These are phyloP conservation scores for Ogataea henricii DNA, from an alignment of 805 yeast genomes.

Conservation along the genomic window DNA sequence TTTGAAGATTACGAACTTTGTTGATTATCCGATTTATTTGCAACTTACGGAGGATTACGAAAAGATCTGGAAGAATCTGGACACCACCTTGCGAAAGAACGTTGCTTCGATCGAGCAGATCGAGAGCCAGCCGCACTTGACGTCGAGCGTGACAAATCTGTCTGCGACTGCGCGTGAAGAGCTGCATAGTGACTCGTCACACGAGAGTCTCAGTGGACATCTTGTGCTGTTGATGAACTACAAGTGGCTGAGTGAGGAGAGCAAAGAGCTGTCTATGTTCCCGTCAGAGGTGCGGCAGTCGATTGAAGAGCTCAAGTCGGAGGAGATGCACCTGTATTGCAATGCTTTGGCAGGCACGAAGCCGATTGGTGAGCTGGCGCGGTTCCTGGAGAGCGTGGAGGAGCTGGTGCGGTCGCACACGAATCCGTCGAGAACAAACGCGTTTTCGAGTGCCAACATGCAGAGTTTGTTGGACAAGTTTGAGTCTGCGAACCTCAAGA, in stretches of 20 bases:
- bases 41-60: conserved; percentile 23
- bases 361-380: conserved; percentile 66
- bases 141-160: conserved; percentile 10
- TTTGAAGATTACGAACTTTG: conserved; percentile 14
- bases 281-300: conserved; percentile 26
- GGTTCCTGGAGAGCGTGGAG: conserved; percentile 66
- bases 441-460: conserved; percentile 61
- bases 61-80: conserved; percentile 27
- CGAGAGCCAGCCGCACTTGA: conserved; percentile 7
- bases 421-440: conserved; percentile 60
- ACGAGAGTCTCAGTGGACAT: conserved; percentile 19
- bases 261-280: conserved; percentile 29
- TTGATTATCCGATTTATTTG: conserved; percentile 16
- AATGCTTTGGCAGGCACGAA: conserved; percentile 45
- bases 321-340: conserved; percentile 46
- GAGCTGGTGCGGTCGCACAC: conserved; percentile 45
- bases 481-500: conserved; percentile 58
- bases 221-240: conserved; percentile 55
- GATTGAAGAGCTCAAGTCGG: conserved; percentile 34
- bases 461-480: conserved; percentile 57
- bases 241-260: conserved; percentile 50
- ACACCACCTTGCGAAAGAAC: conserved; percentile 15
- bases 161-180: conserved; percentile 1
- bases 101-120: conserved; percentile 11
- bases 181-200: not conserved